These are phyloP conservation scores for Neofusicoccum umdonicola DNA, from an alignment of 2,329 filamentous ascomycete species.

Conservation along the genomic window DNA sequence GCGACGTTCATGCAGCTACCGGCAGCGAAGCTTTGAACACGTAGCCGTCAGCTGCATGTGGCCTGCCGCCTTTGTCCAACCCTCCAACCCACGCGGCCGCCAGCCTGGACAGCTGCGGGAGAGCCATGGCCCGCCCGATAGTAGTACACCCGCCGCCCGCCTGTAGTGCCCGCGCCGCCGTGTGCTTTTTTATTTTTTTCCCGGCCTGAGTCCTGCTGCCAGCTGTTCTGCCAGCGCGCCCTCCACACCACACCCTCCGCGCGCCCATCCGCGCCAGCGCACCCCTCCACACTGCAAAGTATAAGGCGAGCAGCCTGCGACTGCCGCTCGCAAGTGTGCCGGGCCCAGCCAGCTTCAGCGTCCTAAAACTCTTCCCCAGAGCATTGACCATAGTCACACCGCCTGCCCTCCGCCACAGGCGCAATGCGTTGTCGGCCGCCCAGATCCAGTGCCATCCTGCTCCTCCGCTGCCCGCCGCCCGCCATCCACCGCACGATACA, in stretches of 20 bases:
- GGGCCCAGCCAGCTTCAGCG: conserved; percentile 25
- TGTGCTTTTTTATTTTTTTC: conserved; percentile 21
- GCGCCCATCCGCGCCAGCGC: background rate
- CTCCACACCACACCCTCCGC: background rate
- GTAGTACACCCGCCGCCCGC: conserved; percentile 13
- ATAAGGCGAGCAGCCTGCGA: conserved; percentile 18
- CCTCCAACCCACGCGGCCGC: background rate
- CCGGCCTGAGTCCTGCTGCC: conserved; percentile 17
- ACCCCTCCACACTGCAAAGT: conserved; percentile 10
- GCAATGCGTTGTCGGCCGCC: conserved; percentile 34
- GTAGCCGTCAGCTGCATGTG: conserved; percentile 18
- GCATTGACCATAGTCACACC: conserved; percentile 40
- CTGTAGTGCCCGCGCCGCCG: conserved; percentile 21
- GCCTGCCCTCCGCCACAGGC: conserved; percentile 35
- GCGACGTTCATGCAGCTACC: conserved; percentile 7
- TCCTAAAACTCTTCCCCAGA: conserved; percentile 28
- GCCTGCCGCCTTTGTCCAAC: background rate
- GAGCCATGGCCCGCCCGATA: background rate
- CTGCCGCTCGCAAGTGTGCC: conserved; percentile 18
- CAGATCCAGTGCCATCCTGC: conserved; percentile 27
- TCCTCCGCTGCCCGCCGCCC: too few species aligned
- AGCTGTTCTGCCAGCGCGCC: background rate
- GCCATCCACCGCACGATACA: conserved; percentile 29
- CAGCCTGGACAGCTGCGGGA: background rate
- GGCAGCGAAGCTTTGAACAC: conserved; percentile 18